These are phyloP conservation scores for Tetrastigma voinierianum DNA, from an alignment of 164 flowering plant species.

Conservation along the genomic window DNA sequence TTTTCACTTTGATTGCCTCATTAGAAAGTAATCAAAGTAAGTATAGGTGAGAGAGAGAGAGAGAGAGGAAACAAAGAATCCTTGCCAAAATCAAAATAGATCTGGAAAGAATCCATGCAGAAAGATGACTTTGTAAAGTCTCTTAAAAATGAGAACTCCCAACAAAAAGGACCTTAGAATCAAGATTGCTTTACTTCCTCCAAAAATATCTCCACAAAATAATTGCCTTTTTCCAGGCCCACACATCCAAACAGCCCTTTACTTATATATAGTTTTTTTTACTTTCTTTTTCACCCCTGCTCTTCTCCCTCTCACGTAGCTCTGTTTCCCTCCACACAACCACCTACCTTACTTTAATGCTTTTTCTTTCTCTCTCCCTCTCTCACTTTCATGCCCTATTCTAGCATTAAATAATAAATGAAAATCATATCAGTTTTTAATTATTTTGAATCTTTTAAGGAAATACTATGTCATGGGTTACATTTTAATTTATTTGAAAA, in stretches of 20 bases:
- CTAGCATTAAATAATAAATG: neutral
- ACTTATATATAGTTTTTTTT: neutral
- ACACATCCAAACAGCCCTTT: neutral
- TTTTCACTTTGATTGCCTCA: too few relatives aligned
- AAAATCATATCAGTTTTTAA: neutral
- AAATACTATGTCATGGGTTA: too few relatives aligned
- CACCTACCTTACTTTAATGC: slow-evolving; percentile 5
- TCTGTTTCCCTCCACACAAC: slow-evolving; percentile 31
- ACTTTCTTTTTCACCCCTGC: neutral
- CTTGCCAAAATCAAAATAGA: too few relatives aligned
- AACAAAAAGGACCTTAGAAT: neutral
- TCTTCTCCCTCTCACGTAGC: slow-evolving; percentile 19
- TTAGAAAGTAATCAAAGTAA: too few relatives aligned
- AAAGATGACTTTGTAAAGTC: slow-evolving; percentile 3
- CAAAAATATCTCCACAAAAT: neutral
- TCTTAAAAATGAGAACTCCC: neutral
- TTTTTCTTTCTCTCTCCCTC: neutral
- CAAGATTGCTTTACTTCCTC: neutral
- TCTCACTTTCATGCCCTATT: neutral
- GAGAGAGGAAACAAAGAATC: too few relatives aligned
- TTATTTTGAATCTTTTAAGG: too few relatives aligned
- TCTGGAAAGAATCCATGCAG: too few relatives aligned
- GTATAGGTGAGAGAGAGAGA: too few relatives aligned
- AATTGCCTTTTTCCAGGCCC: neutral
- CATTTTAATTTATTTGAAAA: too few relatives aligned